Conservation (phyloP, 2,329 filamentous ascomycete genomes). For the Atkinsonella texensis region DNA sequence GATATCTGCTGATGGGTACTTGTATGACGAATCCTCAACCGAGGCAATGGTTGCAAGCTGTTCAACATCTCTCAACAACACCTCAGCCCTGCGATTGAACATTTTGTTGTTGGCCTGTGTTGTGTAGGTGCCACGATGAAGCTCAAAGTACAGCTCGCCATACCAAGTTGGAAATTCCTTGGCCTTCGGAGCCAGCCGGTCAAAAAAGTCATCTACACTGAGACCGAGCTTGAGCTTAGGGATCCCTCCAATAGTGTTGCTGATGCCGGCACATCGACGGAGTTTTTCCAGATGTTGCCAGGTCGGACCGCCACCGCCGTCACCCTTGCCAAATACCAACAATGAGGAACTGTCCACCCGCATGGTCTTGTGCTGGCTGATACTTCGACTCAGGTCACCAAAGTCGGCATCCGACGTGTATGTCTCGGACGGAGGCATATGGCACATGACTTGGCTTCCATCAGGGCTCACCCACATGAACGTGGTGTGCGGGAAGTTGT, state of each 20-base stretch:
- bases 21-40: slow-evolving; percentile 59
- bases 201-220: slow-evolving; percentile 92
- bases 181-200: slow-evolving; percentile 67
- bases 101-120: slow-evolving; percentile 96
- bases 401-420: slow-evolving; percentile 94
- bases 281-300: slow-evolving; percentile 93
- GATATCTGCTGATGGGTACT: slow-evolving; percentile 87
- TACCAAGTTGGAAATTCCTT: slow-evolving; percentile 86
- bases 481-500: slow-evolving; percentile 95
- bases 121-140: slow-evolving; percentile 94
- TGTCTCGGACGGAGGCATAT: slow-evolving; percentile 93
- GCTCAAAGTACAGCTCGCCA: slow-evolving; percentile 93
- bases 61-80: slow-evolving; percentile 77
- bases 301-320: slow-evolving; percentile 89
- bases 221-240: slow-evolving; percentile 81
- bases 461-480: slow-evolving; percentile 98
- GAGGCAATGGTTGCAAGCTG: slow-evolving; percentile 78
- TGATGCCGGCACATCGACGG: slow-evolving; percentile 79
- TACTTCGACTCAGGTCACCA: slow-evolving; percentile 81
- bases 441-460: slow-evolving; percentile 91
- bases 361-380: slow-evolving; percentile 89
- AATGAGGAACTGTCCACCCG: slow-evolving; percentile 85
- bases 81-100: slow-evolving; percentile 80
- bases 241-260: slow-evolving; percentile 67
- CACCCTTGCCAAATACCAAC: slow-evolving; percentile 90